phyloP scores from a whole-genome alignment of 371 early-diverging fungal genomes.

The Mortierella sp. region DNA sequence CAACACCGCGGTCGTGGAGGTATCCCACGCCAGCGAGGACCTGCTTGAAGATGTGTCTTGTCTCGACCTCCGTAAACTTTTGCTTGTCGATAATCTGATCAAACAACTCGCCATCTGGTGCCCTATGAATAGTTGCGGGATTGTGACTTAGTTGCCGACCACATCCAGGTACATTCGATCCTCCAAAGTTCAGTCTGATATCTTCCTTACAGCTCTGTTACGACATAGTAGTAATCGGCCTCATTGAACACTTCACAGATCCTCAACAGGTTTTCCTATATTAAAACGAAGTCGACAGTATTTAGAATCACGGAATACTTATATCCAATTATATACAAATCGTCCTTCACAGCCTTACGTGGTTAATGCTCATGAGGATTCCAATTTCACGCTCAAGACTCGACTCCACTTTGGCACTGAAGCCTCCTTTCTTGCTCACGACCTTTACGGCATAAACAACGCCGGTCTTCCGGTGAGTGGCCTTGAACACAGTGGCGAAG shows the following conservation, averaged over 20 bases:
- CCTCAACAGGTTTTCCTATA: constrained; percentile 63
- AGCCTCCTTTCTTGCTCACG: constrained; percentile 65
- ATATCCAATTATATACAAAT: too few species aligned
- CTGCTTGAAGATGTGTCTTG: constrained; percentile 85
- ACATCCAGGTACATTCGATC: neutral
- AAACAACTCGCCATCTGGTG: constrained; percentile 92
- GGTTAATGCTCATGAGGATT: constrained; percentile 78
- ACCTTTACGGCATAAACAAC: constrained; percentile 73
- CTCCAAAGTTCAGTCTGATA: neutral
- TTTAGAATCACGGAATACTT: too few species aligned
- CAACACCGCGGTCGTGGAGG: constrained; percentile 79
- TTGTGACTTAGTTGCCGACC: too few species aligned
- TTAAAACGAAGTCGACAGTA: too few species aligned
- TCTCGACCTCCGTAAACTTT: constrained; percentile 79
- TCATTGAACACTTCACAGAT: constrained; percentile 73
- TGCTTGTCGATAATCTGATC: constrained; percentile 84
- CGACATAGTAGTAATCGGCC: constrained; percentile 68
- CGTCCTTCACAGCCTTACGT: constrained; percentile 57
- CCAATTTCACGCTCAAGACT: constrained; percentile 77
- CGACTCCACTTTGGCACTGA: constrained; percentile 63
- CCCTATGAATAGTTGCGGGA: constrained; percentile 58
- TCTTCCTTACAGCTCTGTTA: constrained; percentile 71
- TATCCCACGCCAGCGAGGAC: constrained; percentile 78
- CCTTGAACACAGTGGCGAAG: constrained; percentile 73
- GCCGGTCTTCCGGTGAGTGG: constrained; percentile 58